Percentiles rank a stretch among this genome's conserved stretches.
phyloP scores from a whole-genome alignment of 768 basidiomycete genomes.

The Lepiota brunneoincarnata region DNA sequence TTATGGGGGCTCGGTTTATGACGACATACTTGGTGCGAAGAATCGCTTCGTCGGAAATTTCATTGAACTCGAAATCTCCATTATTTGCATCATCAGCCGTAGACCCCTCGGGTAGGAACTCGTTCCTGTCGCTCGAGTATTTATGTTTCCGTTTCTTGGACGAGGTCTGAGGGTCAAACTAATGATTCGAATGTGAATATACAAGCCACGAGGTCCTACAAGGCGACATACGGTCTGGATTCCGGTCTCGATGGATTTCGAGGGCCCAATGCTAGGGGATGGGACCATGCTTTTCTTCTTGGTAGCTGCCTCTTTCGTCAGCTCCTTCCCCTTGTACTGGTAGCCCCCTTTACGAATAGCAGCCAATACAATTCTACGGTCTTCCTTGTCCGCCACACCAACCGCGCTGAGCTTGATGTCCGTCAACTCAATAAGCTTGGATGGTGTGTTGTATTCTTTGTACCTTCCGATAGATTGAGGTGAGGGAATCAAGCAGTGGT shows the following conservation, averaged over 20 bases:
- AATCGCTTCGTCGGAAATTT: conserved; percentile 65
- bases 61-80: conserved; percentile 67
- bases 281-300: conserved; percentile 14
- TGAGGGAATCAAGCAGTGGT: neutral
- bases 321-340: conserved; percentile 27
- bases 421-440: conserved; percentile 53
- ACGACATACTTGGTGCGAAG: conserved; percentile 60
- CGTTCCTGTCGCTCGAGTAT: conserved; percentile 46
- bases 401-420: conserved; percentile 54
- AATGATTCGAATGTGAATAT: no score
- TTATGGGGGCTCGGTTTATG: conserved; percentile 89
- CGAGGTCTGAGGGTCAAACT: conserved; percentile 30
- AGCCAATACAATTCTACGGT: conserved; percentile 54
- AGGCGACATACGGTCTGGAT: neutral
- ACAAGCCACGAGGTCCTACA: neutral
- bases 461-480: conserved; percentile 43
- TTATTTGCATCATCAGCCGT: conserved; percentile 46
- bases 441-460: conserved; percentile 63
- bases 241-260: neutral
- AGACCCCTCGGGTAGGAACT: conserved; percentile 52
- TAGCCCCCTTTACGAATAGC: conserved; percentile 69
- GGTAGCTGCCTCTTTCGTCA: conserved; percentile 21
- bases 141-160: conserved; percentile 57
- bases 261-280: conserved; percentile 11
- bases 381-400: conserved; percentile 64